Evolutionary conservation across 2,329 filamentous ascomycete species (phyloP).

Genomic region (Madurella mycetomatis): DNA sequence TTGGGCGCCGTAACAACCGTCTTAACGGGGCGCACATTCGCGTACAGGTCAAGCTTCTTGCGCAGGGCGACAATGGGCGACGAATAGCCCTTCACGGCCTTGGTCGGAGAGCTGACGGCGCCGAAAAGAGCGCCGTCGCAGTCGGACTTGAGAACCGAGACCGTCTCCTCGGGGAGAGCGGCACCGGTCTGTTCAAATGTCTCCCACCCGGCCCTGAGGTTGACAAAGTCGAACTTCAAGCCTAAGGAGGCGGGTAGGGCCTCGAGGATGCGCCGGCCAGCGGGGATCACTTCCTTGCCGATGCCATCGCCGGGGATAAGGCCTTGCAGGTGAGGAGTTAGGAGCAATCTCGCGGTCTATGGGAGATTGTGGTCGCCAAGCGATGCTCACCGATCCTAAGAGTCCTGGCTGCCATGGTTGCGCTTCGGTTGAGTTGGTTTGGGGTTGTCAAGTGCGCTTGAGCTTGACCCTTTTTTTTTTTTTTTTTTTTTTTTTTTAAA

Average conservation of each 20-base stretch:
- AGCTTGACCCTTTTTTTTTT: too few relatives aligned
- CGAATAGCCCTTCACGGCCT: conserved; percentile 89
- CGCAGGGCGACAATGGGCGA: conserved; percentile 94
- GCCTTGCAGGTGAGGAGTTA: conserved; percentile 46
- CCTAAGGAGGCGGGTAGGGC: conserved; percentile 85
- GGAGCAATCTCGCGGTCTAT: not conserved
- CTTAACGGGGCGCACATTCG: conserved; percentile 96
- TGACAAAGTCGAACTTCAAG: conserved; percentile 89
- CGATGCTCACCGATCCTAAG: conserved; percentile 60
- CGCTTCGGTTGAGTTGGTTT: conserved; percentile 29
- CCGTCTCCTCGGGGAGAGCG: conserved; percentile 85
- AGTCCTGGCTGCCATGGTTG: conserved; percentile 58
- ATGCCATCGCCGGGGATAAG: conserved; percentile 98
- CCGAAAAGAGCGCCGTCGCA: conserved; percentile 97
- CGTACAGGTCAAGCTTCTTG: conserved; percentile 91
- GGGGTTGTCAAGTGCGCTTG: not conserved
- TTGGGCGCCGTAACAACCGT: conserved; percentile 60
- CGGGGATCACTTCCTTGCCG: conserved; percentile 95
- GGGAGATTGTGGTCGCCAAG: not conserved
- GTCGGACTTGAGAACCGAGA: conserved; percentile 81
- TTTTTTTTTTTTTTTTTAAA: too few relatives aligned
- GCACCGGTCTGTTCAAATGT: conserved; percentile 86
- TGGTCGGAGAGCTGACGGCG: conserved; percentile 87
- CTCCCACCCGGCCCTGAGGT: conserved; percentile 89
- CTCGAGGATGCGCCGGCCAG: conserved; percentile 86